Evolutionary conservation across 108 stramenopile genomes (phyloP).

Genomic region (Cyclotella atomus): DNA sequence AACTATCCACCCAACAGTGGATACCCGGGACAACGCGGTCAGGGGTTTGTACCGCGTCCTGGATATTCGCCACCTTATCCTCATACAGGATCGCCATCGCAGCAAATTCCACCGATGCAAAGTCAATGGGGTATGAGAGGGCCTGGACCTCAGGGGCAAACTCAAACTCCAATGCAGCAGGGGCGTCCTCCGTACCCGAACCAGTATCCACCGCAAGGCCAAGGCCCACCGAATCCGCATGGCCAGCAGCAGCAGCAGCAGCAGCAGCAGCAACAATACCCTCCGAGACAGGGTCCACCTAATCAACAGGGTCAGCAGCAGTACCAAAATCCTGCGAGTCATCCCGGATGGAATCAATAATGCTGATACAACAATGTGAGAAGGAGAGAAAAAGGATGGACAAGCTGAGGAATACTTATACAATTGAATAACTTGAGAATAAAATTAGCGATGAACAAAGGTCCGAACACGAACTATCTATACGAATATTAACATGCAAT

Average conservation of each 20-base stretch:
- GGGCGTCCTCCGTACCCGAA: slow-evolving; percentile 4
- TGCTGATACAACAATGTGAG: background rate
- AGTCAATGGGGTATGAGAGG: slow-evolving; percentile 50
- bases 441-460: too few species aligned
- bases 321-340: slow-evolving; percentile 24
- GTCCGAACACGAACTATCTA: too few species aligned
- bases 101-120: slow-evolving; percentile 48
- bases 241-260: slow-evolving; percentile 17
- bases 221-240: background rate
- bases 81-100: slow-evolving; percentile 28
- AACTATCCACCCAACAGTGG: slow-evolving; percentile 17
- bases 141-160: slow-evolving; percentile 13
- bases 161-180: slow-evolving; percentile 16
- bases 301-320: slow-evolving; percentile 18
- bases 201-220: slow-evolving; percentile 14
- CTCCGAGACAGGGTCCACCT: slow-evolving; percentile 27
- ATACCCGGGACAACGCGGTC: slow-evolving; percentile 16
- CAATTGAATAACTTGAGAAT: too few species aligned
- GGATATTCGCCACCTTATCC: slow-evolving; percentile 46
- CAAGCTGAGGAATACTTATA: too few species aligned
- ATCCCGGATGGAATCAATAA: slow-evolving; percentile 54
- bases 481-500: too few species aligned
- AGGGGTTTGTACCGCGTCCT: slow-evolving; percentile 42
- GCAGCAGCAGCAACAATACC: slow-evolving; percentile 19
- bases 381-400: background rate